These are phyloP conservation scores for Neurospora pannonica DNA, from an alignment of 495 filamentous ascomycete genomes.

Conservation along the genomic window DNA sequence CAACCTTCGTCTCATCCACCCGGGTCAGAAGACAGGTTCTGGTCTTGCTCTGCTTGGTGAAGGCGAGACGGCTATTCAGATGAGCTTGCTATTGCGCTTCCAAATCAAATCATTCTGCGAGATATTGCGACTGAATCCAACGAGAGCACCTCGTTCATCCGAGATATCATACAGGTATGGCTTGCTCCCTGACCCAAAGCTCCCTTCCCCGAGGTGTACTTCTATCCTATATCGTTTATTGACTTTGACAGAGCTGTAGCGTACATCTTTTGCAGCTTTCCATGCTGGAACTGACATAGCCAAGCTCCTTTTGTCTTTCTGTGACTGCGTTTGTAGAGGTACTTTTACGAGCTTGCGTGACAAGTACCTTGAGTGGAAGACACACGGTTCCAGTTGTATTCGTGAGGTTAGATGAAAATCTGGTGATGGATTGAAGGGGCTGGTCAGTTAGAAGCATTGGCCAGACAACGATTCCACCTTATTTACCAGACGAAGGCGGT, in stretches of 20 bases:
- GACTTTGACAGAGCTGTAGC: neutral
- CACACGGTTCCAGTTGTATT: neutral
- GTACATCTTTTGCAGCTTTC: neutral
- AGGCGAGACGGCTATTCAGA: neutral
- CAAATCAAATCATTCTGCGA: neutral
- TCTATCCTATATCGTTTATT: neutral
- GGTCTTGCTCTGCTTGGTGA: neutral
- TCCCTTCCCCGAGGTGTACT: neutral
- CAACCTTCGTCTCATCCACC: neutral
- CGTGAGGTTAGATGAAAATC: neutral
- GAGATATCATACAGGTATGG: neutral
- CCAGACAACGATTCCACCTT: neutral
- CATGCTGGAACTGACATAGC: neutral
- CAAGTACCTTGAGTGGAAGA: neutral
- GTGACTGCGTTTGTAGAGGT: neutral
- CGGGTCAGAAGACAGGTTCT: neutral
- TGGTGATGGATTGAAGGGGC: neutral
- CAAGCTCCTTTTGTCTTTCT: neutral
- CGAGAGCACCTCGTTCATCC: neutral
- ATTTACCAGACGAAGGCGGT: neutral
- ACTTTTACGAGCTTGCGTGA: neutral
- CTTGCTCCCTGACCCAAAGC: neutral
- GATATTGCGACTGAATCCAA: neutral
- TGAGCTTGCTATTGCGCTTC: neutral
- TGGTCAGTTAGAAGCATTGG: neutral